These are phyloP conservation scores for Acrodontium crateriforme DNA, from an alignment of 2,329 filamentous ascomycete species.

Conservation along the genomic window DNA sequence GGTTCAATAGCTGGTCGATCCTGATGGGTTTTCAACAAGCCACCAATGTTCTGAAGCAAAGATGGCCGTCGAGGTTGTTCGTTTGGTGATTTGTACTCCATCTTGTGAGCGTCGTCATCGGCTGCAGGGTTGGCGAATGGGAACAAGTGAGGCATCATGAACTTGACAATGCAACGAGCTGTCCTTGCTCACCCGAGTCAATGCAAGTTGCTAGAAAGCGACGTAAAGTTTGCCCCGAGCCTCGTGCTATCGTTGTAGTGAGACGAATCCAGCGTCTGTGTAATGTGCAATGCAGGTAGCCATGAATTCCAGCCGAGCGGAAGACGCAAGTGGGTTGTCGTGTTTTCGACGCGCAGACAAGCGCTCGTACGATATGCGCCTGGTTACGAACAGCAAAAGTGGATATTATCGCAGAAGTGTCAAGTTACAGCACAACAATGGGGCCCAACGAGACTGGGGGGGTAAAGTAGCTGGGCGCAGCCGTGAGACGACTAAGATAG, in stretches of 20 bases:
- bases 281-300: slow-evolving; percentile 2
- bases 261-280: neutral
- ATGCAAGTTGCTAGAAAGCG: neutral
- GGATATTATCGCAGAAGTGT: too few relatives aligned
- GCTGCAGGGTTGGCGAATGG: slow-evolving; percentile 15
- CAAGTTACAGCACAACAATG: too few relatives aligned
- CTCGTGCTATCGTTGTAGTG: slow-evolving; percentile 4
- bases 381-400: too few relatives aligned
- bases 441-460: too few relatives aligned
- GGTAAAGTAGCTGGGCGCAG: too few relatives aligned
- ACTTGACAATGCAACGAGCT: slow-evolving; percentile 3
- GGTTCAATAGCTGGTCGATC: too few relatives aligned
- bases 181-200: neutral
- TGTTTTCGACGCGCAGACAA: too few relatives aligned
- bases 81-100: slow-evolving; percentile 10
- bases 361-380: too few relatives aligned
- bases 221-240: neutral
- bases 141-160: slow-evolving; percentile 19
- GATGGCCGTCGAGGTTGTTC: slow-evolving; percentile 10
- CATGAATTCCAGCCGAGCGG: slow-evolving; percentile 1
- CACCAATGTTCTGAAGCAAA: slow-evolving; percentile 10
- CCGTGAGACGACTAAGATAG: too few relatives aligned
- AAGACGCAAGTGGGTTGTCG: too few relatives aligned
- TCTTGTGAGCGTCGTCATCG: slow-evolving; percentile 10
- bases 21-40: slow-evolving; percentile 19